These are phyloP conservation scores for Mycena maculata DNA, from an alignment of 768 basidiomycete species.

Conservation along the genomic window DNA sequence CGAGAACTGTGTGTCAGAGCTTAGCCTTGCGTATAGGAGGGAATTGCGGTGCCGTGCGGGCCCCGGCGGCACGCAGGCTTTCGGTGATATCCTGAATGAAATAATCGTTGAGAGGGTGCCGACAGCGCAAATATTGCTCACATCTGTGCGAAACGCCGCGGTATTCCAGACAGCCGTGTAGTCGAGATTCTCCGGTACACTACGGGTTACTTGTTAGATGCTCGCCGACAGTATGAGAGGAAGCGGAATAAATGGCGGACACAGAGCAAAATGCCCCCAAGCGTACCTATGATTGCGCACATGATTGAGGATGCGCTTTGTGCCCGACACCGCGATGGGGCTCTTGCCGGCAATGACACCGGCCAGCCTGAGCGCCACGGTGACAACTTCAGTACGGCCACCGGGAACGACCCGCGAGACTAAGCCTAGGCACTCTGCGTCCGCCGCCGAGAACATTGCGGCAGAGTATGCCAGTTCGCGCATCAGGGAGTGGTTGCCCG, in stretches of 20 bases:
- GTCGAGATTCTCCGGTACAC: slow-evolving; percentile 24
- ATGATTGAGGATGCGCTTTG: slow-evolving; percentile 84
- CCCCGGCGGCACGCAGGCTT: background rate
- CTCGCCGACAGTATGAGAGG: no score
- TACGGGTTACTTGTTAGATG: background rate
- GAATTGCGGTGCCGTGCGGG: background rate
- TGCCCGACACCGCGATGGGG: slow-evolving; percentile 80
- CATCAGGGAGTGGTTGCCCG: slow-evolving; percentile 76
- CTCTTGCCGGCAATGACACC: slow-evolving; percentile 76
- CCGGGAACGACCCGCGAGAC: slow-evolving; percentile 79
- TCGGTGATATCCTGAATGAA: background rate
- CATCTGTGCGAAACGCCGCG: slow-evolving; percentile 22
- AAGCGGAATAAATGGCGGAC: no score
- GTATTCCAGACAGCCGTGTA: slow-evolving; percentile 30
- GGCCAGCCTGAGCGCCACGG: slow-evolving; percentile 73
- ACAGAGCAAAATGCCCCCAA: background rate
- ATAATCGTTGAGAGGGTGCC: no score
- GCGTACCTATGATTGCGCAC: slow-evolving; percentile 81
- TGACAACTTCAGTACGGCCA: slow-evolving; percentile 71
- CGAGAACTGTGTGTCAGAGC: background rate
- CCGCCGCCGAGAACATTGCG: slow-evolving; percentile 72
- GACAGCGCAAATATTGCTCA: background rate
- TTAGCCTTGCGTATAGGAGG: background rate
- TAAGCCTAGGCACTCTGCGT: slow-evolving; percentile 78
- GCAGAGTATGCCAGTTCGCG: slow-evolving; percentile 84